Conservation (phyloP, 129 eudicot species). For the Pseudognaphalium luteoalbum region DNA sequence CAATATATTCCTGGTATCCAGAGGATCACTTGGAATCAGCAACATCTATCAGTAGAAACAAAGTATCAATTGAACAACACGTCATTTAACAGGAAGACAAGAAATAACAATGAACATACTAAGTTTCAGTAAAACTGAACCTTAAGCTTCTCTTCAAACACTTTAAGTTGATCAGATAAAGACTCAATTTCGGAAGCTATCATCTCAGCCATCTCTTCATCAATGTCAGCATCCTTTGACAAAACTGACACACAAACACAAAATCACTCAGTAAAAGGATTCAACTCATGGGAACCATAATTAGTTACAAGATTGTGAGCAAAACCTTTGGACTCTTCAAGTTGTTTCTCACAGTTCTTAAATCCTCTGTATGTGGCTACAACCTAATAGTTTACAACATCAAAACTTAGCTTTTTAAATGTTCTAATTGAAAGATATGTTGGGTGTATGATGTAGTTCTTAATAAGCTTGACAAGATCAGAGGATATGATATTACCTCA, state of each 20-base stretch:
- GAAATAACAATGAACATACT: neutral
- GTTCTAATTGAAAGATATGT: slow-evolving; percentile 2
- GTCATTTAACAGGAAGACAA: slow-evolving; percentile 10
- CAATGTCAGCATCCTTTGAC: slow-evolving; percentile 73
- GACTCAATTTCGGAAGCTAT: slow-evolving; percentile 74
- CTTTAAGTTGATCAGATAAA: slow-evolving; percentile 54
- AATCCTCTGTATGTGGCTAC: slow-evolving; percentile 73
- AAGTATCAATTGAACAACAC: slow-evolving; percentile 22
- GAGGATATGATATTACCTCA: slow-evolving; percentile 46
- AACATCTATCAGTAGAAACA: slow-evolving; percentile 47
- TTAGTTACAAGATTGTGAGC: slow-evolving; percentile 5
- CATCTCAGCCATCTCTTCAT: slow-evolving; percentile 96
- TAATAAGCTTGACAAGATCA: slow-evolving; percentile 6
- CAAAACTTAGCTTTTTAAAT: slow-evolving; percentile 10
- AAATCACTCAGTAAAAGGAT: slow-evolving; percentile 7
- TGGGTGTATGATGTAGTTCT: neutral
- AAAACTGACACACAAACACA: slow-evolving; percentile 48
- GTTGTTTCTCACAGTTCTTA: slow-evolving; percentile 85
- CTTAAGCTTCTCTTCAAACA: slow-evolving; percentile 82
- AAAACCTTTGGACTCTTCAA: slow-evolving; percentile 95
- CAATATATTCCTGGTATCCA: slow-evolving; percentile 89
- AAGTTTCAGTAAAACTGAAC: slow-evolving; percentile 33
- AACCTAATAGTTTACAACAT: slow-evolving; percentile 56
- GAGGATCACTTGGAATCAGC: slow-evolving; percentile 95
- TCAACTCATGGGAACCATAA: neutral